Base-by-base conservation (phyloP, 257 asterid species). In the Fraxinus cuspidata region DNA sequence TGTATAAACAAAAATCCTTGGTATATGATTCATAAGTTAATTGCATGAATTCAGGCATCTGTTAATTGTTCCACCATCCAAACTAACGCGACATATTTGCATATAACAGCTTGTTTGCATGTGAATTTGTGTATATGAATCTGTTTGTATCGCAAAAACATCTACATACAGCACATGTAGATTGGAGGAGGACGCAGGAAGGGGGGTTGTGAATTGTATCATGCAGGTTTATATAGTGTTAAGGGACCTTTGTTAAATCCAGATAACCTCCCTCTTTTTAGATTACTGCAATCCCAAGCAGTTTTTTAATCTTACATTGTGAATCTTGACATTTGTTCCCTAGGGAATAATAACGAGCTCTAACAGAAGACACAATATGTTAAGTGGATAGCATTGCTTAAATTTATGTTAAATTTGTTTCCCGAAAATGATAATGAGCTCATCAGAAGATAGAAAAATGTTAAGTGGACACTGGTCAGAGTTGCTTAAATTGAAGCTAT, bases 1-100 rank as follows among this genome's bases (percentile, higher is more conserved):
- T 56, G 10, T 56, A 56, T 47, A 27, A 65, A 63, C 78, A 74
- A 31, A 75, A 19, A 32, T 7, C 47, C 16, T 78, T 72, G 74
- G 73, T 34, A 16, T 13, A 53, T 28, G 58, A 49, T 18, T 10
- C 66, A 29, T 70, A 47, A 53, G 49, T 23, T 28, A 31, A 35
- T 44, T 5, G 60, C 31, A 13, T 12, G 56, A 21, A n/a, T 10
- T 37, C 8, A 7, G 29, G 53, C 3, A 35, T 34, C 47, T 5
- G n/a, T 37, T 5, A 29, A 34, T 35, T 28, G 19, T 34, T n/a
- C 51, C 23, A 27, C 69, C 69, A 63, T 3, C 19, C 34, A 10
- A 63, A 10, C 35, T 18, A 25, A 27, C 0, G 2, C 15, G 19
- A 27, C 8, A 11, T 4, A 11, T 63, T 27, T 27, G 18, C 32